These are phyloP conservation scores for Luzula sylvatica DNA, from an alignment of 176 grass and related monocot genomes.

Conservation along the genomic window DNA sequence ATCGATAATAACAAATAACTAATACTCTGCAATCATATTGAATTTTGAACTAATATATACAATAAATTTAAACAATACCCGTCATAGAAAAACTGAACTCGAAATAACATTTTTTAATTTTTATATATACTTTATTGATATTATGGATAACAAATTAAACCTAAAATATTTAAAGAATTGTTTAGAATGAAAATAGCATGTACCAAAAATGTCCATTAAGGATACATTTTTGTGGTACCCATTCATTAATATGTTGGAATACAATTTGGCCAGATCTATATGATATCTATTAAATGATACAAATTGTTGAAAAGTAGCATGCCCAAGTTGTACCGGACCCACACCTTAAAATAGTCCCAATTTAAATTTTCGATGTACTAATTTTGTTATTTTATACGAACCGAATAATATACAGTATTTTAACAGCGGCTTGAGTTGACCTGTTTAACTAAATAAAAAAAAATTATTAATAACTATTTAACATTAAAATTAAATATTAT, in stretches of 20 bases:
- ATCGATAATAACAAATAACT: no score
- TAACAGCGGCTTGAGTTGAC: background rate
- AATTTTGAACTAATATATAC: no score
- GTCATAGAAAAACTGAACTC: no score
- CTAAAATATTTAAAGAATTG: background rate
- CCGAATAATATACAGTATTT: background rate
- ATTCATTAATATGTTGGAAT: background rate
- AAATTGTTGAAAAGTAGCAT: background rate
- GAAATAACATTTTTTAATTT: no score
- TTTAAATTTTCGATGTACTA: background rate
- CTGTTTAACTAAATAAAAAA: no score
- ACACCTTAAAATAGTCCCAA: background rate
- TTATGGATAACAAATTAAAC: no score
- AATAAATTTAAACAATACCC: no score
- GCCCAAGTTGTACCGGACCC: slow-evolving; percentile 1
- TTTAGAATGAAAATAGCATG: background rate
- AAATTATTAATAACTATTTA: no score
- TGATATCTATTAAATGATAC: background rate
- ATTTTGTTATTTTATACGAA: background rate
- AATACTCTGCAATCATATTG: no score
- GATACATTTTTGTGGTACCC: background rate
- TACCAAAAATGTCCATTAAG: background rate
- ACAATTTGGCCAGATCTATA: background rate
- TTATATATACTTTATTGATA: no score
- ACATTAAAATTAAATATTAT: no score